Evolutionary conservation across 768 basidiomycete species (phyloP).

Genomic region (Amanita pseudoporphyria): DNA sequence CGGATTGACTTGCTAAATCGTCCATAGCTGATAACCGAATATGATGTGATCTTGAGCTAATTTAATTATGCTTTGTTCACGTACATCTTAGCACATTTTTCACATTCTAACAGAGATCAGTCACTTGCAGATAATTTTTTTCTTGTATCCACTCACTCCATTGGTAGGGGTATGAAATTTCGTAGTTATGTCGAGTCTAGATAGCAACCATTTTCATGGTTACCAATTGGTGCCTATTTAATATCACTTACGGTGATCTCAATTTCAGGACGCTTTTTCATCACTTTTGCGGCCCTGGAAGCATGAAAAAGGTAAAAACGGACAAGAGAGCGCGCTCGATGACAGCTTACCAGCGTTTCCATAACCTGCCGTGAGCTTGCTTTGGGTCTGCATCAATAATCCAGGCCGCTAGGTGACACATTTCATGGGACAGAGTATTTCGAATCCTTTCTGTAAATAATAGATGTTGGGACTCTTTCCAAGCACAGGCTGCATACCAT

Average conservation of each 20-base stretch:
- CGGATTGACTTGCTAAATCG: constrained; percentile 67
- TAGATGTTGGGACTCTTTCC: background rate
- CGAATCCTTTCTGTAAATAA: constrained; percentile 56
- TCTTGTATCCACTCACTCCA: constrained; percentile 46
- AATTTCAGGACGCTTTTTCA: constrained; percentile 58
- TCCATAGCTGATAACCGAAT: constrained; percentile 43
- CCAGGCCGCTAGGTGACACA: constrained; percentile 90
- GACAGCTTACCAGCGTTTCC: constrained; percentile 55
- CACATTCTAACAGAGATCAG: constrained; percentile 39
- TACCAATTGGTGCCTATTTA: background rate
- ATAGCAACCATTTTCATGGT: background rate
- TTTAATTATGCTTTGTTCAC: constrained; percentile 10
- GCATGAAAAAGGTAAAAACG: background rate
- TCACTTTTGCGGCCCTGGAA: constrained; percentile 62
- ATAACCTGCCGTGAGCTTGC: constrained; percentile 65
- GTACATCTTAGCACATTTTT: constrained; percentile 53
- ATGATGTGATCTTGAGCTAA: background rate
- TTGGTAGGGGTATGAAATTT: constrained; percentile 61
- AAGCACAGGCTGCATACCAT: constrained; percentile 35
- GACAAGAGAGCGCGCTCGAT: background rate
- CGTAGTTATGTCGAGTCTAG: constrained; percentile 66
- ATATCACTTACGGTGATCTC: constrained; percentile 46
- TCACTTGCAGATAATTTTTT: constrained; percentile 1
- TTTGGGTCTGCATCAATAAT: constrained; percentile 60
- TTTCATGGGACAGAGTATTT: constrained; percentile 81